Evolutionary conservation across 768 basidiomycete genomes (phyloP), one percentile per base, ranked within the genome.

Genomic region (Russula vinacea): DNA sequence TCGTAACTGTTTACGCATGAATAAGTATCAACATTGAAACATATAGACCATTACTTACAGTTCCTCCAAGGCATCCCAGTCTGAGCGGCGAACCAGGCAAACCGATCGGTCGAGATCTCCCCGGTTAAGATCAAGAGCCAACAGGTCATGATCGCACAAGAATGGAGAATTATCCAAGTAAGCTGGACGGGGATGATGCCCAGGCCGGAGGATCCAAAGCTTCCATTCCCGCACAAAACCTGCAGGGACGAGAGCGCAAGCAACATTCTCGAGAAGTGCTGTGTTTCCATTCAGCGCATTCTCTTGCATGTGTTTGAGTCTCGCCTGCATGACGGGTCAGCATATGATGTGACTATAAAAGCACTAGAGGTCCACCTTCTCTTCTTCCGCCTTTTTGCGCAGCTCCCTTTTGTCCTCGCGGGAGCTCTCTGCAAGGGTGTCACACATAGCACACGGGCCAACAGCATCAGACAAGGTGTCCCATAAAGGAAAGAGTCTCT

Each of bases 321-420:
- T 82, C 40, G 83, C 84, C 89, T 91, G 64, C 24, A 5, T 39
- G 32, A 24, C 7, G 32, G 35, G 26, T 44, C 16, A 55, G 24
- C 17, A 47, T 7, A 44, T 22, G 13, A 44, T 11, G 5, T 37
- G 32, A 58, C 10, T 24, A 45, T 6, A 14, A 52, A 29, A 35
- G 1, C 4, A 14, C 22, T 24, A 35, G 11, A 26, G n/a, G 8
- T 40, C 33, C 59, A 87, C 91, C 84, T 90, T 92, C 75, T 92
- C 91, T 22, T 88, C 84, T 71, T 91, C 91, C 29, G 87, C 88
- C 61, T 78, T 81, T 72, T 80, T 85, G 45, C 87, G 84, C 47
- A 80, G 67, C 67, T 84, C 86, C 45, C 79, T 81, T 69, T 82
- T 88, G 64, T 84, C 85, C 70, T 84, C 85, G 70, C 80, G 83